Base-by-base conservation (phyloP, 768 basidiomycete genomes). In the Tephrocybe sp. region DNA sequence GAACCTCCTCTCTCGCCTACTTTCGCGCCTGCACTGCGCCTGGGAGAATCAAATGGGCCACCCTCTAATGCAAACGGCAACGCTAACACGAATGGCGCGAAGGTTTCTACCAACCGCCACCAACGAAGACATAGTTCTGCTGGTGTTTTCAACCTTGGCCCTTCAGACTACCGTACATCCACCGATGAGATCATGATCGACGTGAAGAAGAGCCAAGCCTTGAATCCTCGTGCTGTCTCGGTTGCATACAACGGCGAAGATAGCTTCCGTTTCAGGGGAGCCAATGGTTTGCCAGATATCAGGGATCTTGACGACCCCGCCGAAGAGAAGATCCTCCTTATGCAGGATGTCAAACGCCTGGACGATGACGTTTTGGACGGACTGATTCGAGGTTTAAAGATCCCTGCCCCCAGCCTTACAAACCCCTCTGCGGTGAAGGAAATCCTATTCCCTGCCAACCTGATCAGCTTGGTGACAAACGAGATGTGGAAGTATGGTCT, bases 401-500 rank as follows among this genome's bases (percentile, higher is more conserved):
- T 98, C 46, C 93, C 95, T 26, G 80, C 86, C 22, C 92, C 96
- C 1, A 94, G 87, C 61, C 73, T 92, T 36, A 88, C 88, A 38
- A 96, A 89, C 61, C 90, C 94, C 1, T 90, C 94, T n/a, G 85
- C 87, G 16, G 86, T 92, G 54, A 98, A 98, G 70, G 97, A 99
- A 67, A 94, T 99, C 46, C 78, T 99, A 34, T 99, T 99, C 86
- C 97, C 97, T 9, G 95, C 97, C 21, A 98, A 98, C 67, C 82
- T 99, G 52, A 98, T 99, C 69, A 92, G 90, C 64, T 74, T 98
- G 39, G 87, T 97, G 57, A 96, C 94, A n/a, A 99, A 99, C 68
- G 97, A 98, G 70, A 99, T 99, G 97, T 98, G 97, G 97, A 98
- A 97, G 70, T 94, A 96, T 61, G 93, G 95, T 41, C 82, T 99